phyloP scores from a whole-genome alignment of 257 asterid genomes.

The Apocynum venetum region DNA sequence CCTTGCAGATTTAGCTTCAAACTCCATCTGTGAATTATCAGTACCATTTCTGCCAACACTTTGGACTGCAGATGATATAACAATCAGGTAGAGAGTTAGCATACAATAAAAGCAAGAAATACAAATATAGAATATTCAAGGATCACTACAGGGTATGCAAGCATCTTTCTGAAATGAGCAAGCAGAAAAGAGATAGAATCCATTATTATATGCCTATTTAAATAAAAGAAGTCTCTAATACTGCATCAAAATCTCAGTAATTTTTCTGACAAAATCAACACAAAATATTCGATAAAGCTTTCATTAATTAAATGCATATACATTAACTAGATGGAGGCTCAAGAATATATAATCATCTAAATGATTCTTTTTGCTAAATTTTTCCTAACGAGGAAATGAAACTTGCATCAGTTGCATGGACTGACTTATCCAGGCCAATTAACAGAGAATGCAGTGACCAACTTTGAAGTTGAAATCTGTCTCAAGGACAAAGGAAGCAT shows the following conservation, averaged over 20 bases:
- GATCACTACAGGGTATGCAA: not conserved
- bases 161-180: not conserved
- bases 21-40: conserved; percentile 71
- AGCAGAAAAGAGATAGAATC: not conserved
- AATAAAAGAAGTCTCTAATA: not conserved
- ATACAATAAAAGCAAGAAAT: not conserved
- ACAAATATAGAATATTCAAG: not conserved
- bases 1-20: conserved; percentile 92
- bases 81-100: not conserved
- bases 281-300: not conserved
- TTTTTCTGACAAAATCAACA: not conserved
- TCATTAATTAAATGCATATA: not conserved
- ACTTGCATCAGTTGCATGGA: not conserved
- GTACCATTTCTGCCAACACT: conserved; percentile 46
- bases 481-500: not conserved
- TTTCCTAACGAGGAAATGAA: not conserved
- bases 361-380: not conserved
- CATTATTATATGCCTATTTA: not conserved
- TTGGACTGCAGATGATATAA: conserved; percentile 35
- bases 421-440: not conserved
- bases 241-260: not conserved
- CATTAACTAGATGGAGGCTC: not conserved
- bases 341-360: not conserved
- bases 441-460: not conserved
- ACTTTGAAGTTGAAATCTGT: conserved; percentile 2